Evolutionary conservation across 2,329 filamentous ascomycete species (phyloP).

Genomic region (Mariannaea sp.): DNA sequence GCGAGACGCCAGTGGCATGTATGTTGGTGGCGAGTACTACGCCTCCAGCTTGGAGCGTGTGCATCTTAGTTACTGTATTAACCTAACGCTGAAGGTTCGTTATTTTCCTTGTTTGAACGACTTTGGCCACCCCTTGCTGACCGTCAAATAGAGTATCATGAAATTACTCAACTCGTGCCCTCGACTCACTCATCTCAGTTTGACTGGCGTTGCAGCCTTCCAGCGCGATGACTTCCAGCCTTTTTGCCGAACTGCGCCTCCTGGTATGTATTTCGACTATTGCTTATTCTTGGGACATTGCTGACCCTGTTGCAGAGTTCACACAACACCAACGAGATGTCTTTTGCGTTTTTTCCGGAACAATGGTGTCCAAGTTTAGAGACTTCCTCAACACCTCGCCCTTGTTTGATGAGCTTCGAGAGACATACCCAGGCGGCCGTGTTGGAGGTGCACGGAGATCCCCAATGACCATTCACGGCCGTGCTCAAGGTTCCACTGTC

Average conservation of each 20-base stretch:
- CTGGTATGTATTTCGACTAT: slow-evolving; percentile 53
- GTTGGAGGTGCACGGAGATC: background rate
- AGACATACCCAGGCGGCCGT: slow-evolving; percentile 33
- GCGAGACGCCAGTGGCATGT: slow-evolving; percentile 54
- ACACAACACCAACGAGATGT: slow-evolving; percentile 93
- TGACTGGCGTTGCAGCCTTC: slow-evolving; percentile 93
- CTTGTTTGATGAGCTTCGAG: slow-evolving; percentile 52
- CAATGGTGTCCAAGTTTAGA: slow-evolving; percentile 77
- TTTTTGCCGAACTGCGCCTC: slow-evolving; percentile 85
- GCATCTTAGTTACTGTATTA: slow-evolving; percentile 92
- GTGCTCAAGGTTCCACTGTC: slow-evolving; percentile 7
- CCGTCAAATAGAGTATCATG: slow-evolving; percentile 74
- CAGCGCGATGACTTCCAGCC: slow-evolving; percentile 80
- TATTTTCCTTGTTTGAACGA: background rate
- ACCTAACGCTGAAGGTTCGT: slow-evolving; percentile 78
- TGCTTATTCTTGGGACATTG: background rate
- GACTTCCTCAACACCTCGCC: slow-evolving; percentile 70
- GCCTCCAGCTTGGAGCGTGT: slow-evolving; percentile 82
- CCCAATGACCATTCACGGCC: background rate
- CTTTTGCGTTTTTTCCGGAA: slow-evolving; percentile 96
- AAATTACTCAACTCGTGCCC: slow-evolving; percentile 88
- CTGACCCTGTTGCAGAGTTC: slow-evolving; percentile 68
- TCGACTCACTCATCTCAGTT: slow-evolving; percentile 87
- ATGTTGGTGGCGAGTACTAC: slow-evolving; percentile 57
- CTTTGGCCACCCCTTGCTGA: slow-evolving; percentile 21